phyloP scores from a whole-genome alignment of 495 filamentous ascomycete genomes.

The Penicillium bialowiezense region DNA sequence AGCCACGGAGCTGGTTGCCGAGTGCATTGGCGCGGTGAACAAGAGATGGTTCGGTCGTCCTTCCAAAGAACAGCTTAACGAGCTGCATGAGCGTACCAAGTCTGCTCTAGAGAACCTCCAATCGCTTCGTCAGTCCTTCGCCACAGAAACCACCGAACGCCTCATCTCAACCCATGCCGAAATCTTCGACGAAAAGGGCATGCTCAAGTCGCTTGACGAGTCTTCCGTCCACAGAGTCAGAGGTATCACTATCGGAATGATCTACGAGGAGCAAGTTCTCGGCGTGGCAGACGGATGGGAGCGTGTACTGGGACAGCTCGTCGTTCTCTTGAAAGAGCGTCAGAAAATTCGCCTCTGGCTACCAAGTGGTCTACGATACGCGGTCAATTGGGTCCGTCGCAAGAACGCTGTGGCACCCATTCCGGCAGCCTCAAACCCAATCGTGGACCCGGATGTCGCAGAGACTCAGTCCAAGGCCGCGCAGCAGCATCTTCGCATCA shows the following conservation, averaged over 20 bases:
- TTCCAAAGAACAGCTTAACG: conserved; percentile 16
- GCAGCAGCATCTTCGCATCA: conserved; percentile 29
- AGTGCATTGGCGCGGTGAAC: conserved; percentile 24
- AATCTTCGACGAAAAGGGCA: conserved; percentile 26
- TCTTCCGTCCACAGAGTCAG: conserved; percentile 10
- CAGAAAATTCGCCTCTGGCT: conserved; percentile 22
- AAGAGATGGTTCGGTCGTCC: conserved; percentile 26
- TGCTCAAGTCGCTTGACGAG: conserved; percentile 14
- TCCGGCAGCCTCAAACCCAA: conserved; percentile 4
- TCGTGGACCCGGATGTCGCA: conserved; percentile 22
- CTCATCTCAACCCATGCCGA: conserved; percentile 22
- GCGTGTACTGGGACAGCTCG: conserved; percentile 16
- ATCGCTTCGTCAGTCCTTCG: conserved; percentile 16
- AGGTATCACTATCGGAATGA: conserved; percentile 24
- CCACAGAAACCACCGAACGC: conserved; percentile 23
- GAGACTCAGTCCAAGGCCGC: conserved; percentile 23
- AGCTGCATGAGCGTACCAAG: conserved; percentile 12
- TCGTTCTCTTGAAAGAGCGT: conserved; percentile 21
- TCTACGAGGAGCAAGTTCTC: conserved; percentile 31
- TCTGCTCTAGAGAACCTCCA: conserved; percentile 15
- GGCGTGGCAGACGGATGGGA: conserved; percentile 21
- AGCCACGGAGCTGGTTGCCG: conserved; percentile 13
- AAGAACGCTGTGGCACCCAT: conserved; percentile 18
- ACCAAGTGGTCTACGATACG: conserved; percentile 25
- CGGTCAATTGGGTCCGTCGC: conserved; percentile 19